Evolutionary conservation across 768 basidiomycete genomes (phyloP).

Genomic region (Fibroporia radiculosa): DNA sequence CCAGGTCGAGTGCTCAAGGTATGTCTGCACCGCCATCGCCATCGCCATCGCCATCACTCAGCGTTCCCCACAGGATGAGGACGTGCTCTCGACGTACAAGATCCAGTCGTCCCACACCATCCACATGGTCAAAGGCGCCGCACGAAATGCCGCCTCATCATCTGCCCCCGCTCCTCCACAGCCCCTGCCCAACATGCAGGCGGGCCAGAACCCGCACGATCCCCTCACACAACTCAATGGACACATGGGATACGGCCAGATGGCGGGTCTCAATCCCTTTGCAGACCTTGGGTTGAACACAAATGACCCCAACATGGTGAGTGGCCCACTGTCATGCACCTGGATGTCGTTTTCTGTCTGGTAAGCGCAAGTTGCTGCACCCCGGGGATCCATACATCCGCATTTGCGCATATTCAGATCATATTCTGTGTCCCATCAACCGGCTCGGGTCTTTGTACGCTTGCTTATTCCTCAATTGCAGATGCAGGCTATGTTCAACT

Average conservation of each 20-base stretch:
- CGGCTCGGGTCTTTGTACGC: too few species aligned
- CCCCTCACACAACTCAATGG: conserved; percentile 80
- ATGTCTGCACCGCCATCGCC: conserved; percentile 7
- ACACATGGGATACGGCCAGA: conserved; percentile 66
- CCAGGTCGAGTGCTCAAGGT: conserved; percentile 72
- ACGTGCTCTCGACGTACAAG: conserved; percentile 77
- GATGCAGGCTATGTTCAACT: conserved; percentile 82
- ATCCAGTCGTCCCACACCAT: conserved; percentile 84
- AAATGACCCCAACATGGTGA: conserved; percentile 91
- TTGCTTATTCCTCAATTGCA: too few species aligned
- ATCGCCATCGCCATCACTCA: neutral
- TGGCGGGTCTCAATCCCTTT: conserved; percentile 91
- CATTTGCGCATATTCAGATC: too few species aligned
- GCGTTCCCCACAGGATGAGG: conserved; percentile 57
- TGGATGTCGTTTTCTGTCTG: too few species aligned
- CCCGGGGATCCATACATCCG: too few species aligned
- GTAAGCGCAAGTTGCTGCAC: too few species aligned
- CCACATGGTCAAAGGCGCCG: conserved; percentile 88
- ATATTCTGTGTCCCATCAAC: too few species aligned
- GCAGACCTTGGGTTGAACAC: conserved; percentile 83
- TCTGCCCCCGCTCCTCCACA: conserved; percentile 39
- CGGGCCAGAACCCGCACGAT: conserved; percentile 84
- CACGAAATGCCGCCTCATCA: conserved; percentile 32
- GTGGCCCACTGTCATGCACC: conserved; percentile 14
- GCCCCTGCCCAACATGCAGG: conserved; percentile 76